Conservation (phyloP, 768 basidiomycete species). For the Leccinum longicurvipes region DNA sequence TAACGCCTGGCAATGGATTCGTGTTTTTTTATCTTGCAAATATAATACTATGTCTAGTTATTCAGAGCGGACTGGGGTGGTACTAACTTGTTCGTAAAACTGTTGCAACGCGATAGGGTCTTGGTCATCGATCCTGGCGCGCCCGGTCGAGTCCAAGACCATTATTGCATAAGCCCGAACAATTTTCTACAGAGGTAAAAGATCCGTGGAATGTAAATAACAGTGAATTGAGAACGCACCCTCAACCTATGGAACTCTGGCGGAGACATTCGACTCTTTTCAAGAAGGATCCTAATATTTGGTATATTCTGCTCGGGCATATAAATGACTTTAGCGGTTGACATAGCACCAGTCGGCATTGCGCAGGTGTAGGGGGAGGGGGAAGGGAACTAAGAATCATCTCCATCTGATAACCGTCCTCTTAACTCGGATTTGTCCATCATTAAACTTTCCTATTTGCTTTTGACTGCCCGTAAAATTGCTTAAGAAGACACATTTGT, state of each 20-base stretch:
- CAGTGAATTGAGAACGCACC: slow-evolving; percentile 8
- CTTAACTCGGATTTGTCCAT: slow-evolving; percentile 9
- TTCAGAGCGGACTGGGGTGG: background rate
- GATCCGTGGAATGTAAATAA: background rate
- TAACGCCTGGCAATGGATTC: slow-evolving; percentile 15
- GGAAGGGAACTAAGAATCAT: background rate
- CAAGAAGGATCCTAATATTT: background rate
- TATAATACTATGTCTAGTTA: background rate
- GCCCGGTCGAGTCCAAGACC: background rate
- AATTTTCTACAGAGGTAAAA: background rate
- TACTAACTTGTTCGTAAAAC: slow-evolving; percentile 16
- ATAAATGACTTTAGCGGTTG: background rate
- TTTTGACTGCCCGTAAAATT: background rate
- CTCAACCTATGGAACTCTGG: background rate
- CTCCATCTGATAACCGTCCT: background rate
- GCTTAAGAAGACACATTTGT: background rate
- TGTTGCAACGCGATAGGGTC: background rate
- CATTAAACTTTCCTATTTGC: background rate
- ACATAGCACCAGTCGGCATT: slow-evolving; percentile 2
- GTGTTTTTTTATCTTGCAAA: slow-evolving; percentile 8
- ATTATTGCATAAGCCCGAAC: background rate
- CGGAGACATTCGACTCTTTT: background rate
- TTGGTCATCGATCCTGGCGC: slow-evolving; percentile 11
- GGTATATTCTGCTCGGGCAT: slow-evolving; percentile 11
- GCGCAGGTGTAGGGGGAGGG: background rate